A percentile compares a stretch with the other conserved stretches of the same genome.
Conservation (phyloP, 805 yeast species). For the Sungouiella thailandica region DNA sequence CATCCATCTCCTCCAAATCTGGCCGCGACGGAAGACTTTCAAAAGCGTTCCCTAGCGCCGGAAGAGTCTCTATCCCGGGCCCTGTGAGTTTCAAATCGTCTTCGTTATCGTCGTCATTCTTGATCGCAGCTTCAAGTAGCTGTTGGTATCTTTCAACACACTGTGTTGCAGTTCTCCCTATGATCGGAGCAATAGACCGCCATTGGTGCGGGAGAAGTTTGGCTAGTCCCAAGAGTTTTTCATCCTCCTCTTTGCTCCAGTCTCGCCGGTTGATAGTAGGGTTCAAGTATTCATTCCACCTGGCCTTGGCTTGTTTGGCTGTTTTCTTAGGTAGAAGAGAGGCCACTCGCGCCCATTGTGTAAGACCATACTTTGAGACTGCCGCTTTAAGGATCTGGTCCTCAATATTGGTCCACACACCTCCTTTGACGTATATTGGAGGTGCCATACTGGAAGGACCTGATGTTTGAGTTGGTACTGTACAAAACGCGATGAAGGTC, state of each 20-base stretch:
- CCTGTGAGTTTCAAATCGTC: conserved; percentile 41
- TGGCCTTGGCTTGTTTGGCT: conserved; percentile 85
- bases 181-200: conserved; percentile 79
- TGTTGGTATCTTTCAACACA: conserved; percentile 82
- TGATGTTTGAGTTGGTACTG: too few relatives aligned
- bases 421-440: conserved; percentile 73
- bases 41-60: conserved; percentile 45
- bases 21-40: conserved; percentile 81
- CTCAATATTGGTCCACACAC: conserved; percentile 80
- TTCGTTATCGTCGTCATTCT: conserved; percentile 20
- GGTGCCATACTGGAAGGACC: conserved; percentile 36
- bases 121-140: conserved; percentile 48
- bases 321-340: conserved; percentile 80
- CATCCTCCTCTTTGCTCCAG: conserved; percentile 79
- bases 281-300: conserved; percentile 87
- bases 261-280: conserved; percentile 60
- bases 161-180: conserved; percentile 82
- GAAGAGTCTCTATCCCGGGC: conserved; percentile 48
- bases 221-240: conserved; percentile 59
- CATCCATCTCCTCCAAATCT: conserved; percentile 73
- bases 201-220: conserved; percentile 85
- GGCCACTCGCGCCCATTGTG: conserved; percentile 92
- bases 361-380: conserved; percentile 85
- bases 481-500: too few relatives aligned
- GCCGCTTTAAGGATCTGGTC: conserved; percentile 91